Evolutionary conservation across 345 rosid genomes (phyloP), one percentile per base, ranked within the genome.

Genomic region (Corchorus capsularis): DNA sequence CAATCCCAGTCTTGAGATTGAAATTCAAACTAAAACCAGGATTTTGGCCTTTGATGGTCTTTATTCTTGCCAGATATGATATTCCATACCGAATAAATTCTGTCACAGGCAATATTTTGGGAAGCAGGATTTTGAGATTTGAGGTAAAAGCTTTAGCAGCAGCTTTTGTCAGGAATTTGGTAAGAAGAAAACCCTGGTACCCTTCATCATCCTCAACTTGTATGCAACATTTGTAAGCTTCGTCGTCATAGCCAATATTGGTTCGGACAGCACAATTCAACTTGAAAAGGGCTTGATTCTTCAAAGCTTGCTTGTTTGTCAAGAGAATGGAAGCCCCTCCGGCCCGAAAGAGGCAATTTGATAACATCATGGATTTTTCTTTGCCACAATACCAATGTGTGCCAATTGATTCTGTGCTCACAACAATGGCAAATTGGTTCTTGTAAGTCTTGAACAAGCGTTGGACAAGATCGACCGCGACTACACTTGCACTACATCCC

Each of bases 301-400:
- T 86, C 7, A 85, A 13, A 14, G 75, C 49, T 2, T 78, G 72
- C 22, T 84, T 84, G 86, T 93, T 93, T 2, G 97, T 85, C 74
- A 93, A 55, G 43, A 93, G 88, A 82, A 90, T 83, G 0, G 93
- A 86, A 70, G 91, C 84, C 20, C 98, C 96, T 22, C 98, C 96
- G 0, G 85, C 77, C 0, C 98, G 90, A 80, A 93, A 93, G 63
- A 93, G 81, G 56, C 92, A 89, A 76, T 93, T 91, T 0, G 94
- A 85, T 41, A 91, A 80, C 63, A 91, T 85, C 98, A 91, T 93
- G 0, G 98, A 93, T 37, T 86, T 86, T 69, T 91, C 91, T 56
- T 79, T 87, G 20, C 94, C 98, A 6, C 74, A 76, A 64, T 93
- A 93, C 93, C 98, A 93, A 46, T 91, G 77, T 1, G 86, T 76